A percentile compares a stretch with the other conserved stretches of the same genome.
Evolutionary conservation across 306 rosid species (phyloP).

Genomic region (Vachellia pachyceras): DNA sequence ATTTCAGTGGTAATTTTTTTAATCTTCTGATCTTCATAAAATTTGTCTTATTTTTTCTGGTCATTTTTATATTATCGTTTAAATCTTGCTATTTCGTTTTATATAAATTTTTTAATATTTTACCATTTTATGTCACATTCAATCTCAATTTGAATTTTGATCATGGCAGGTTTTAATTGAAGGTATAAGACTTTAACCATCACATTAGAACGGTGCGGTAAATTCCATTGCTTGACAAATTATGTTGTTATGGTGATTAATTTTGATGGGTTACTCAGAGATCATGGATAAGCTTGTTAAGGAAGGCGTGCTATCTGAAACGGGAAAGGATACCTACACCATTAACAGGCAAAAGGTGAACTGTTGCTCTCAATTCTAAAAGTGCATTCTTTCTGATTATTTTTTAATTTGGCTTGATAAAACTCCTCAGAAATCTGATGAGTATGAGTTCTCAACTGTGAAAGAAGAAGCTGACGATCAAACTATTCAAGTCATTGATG

Average conservation of each 20-base stretch:
- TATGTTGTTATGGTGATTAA: slow-evolving; percentile 36
- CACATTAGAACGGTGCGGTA: slow-evolving; percentile 27
- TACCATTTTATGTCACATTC: slow-evolving; percentile 19
- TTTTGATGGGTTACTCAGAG: slow-evolving; percentile 56
- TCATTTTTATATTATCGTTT: slow-evolving; percentile 24
- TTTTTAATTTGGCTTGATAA: slow-evolving; percentile 15
- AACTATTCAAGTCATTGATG: slow-evolving; percentile 43
- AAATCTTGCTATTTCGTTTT: slow-evolving; percentile 20
- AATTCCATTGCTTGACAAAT: slow-evolving; percentile 21
- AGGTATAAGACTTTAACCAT: slow-evolving; percentile 54
- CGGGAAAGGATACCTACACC: slow-evolving; percentile 63
- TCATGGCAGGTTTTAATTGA: slow-evolving; percentile 74
- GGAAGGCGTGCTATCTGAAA: slow-evolving; percentile 69
- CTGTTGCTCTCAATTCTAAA: slow-evolving; percentile 1
- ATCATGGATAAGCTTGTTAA: slow-evolving; percentile 72
- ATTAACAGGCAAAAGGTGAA: slow-evolving; percentile 75
- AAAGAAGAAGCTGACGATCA: slow-evolving; percentile 75
- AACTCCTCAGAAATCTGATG: slow-evolving; percentile 60
- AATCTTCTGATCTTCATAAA: slow-evolving; percentile 15
- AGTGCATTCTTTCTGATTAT: background rate
- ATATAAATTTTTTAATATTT: background rate
- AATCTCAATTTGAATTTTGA: slow-evolving; percentile 39
- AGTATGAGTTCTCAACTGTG: slow-evolving; percentile 68
- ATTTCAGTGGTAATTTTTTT: slow-evolving; percentile 71
- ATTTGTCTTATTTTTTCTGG: background rate